phyloP scores from a whole-genome alignment of 306 rosid species.

The Corylus avellana region DNA sequence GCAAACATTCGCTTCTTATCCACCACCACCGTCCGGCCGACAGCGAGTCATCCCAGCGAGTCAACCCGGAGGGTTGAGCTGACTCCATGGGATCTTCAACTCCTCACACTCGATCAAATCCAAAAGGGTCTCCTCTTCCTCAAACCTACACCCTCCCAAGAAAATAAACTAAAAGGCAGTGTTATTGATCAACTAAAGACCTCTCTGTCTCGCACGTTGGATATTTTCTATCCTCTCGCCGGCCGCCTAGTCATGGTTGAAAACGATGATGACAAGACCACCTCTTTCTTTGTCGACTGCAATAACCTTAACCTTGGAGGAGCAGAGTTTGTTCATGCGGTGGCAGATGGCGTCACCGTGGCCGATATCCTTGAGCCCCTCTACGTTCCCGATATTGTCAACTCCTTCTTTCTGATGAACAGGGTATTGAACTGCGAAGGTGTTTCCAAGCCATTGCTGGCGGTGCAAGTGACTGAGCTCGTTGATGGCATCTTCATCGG shows the following conservation, averaged over 20 bases:
- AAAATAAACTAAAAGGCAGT: not conserved
- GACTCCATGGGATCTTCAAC: conserved; percentile 3
- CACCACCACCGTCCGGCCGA: not conserved
- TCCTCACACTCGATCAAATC: not conserved
- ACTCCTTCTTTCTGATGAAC: not conserved
- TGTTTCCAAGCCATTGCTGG: not conserved
- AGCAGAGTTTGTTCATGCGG: not conserved
- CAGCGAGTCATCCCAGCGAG: not conserved
- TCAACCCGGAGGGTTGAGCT: not conserved
- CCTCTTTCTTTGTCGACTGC: not conserved
- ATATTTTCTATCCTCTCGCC: conserved; percentile 2
- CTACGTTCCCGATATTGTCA: not conserved
- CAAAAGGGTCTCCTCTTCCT: conserved; percentile 1
- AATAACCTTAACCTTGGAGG: not conserved
- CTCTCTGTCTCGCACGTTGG: conserved; percentile 3
- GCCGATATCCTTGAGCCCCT: not conserved
- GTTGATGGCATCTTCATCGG: not conserved
- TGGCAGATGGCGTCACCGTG: not conserved
- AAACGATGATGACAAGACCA: not conserved
- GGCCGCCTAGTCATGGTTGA: conserved; percentile 11
- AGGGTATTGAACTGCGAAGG: not conserved
- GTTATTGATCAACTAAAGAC: not conserved
- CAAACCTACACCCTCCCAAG: conserved; percentile 1
- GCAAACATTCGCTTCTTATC: not conserved
- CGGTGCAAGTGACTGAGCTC: conserved; percentile 1